A percentile compares a stretch with the other conserved stretches of the same genome.
Conservation (phyloP, 139 green algal genomes). For the Desmodesmus armatus region DNA sequence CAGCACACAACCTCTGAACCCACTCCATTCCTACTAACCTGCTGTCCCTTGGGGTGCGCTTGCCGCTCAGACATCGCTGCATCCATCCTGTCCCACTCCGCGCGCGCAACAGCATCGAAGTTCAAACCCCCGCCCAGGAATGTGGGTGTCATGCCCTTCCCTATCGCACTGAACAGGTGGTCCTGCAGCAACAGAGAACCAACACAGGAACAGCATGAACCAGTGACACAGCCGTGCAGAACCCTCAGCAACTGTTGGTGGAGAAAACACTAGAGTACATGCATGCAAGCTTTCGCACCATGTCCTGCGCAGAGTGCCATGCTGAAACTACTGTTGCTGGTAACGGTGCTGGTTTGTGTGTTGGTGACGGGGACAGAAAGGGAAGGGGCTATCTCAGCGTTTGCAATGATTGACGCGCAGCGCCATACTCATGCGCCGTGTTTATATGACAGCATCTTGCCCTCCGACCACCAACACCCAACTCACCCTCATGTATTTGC, state of each 20-base stretch:
- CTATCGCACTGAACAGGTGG: slow-evolving; percentile 13
- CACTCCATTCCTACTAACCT: background rate
- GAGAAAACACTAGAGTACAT: background rate
- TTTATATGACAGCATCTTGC: no score
- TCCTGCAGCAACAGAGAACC: background rate
- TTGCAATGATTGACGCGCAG: background rate
- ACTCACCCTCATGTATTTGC: slow-evolving; percentile 9
- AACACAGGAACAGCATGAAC: background rate
- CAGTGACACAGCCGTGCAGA: no score
- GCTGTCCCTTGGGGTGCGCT: background rate
- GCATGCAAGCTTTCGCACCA: background rate
- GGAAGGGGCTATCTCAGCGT: background rate
- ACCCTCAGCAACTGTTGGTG: no score
- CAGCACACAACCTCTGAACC: background rate
- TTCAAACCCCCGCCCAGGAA: slow-evolving; percentile 37
- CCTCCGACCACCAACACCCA: background rate
- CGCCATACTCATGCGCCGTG: no score
- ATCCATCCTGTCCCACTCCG: slow-evolving; percentile 42
- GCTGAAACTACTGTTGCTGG: background rate
- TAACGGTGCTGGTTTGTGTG: background rate
- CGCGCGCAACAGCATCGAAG: slow-evolving; percentile 22
- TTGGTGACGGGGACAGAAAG: background rate
- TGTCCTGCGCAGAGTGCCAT: no score
- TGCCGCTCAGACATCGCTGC: slow-evolving; percentile 24
- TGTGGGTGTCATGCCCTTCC: background rate